phyloP scores from a whole-genome alignment of 768 basidiomycete species.

The Lepiota brunneoincarnata region DNA sequence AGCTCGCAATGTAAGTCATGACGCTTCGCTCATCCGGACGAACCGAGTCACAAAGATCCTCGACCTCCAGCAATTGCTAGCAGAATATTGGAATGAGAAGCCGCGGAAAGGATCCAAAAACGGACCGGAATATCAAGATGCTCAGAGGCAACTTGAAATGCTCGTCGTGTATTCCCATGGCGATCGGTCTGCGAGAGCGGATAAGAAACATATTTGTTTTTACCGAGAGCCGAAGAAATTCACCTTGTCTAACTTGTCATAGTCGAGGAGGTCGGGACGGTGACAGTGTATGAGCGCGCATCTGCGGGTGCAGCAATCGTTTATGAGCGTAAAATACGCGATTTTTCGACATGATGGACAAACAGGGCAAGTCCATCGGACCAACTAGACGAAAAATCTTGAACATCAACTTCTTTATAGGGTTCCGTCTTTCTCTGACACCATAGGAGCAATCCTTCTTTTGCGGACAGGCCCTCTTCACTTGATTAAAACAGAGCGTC shows the following conservation, averaged over 20 bases:
- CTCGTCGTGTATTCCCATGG: constrained; percentile 80
- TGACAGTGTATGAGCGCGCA: constrained; percentile 98
- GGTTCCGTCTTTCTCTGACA: constrained; percentile 94
- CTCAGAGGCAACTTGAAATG: constrained; percentile 85
- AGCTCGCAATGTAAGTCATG: constrained; percentile 98
- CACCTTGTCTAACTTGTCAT: constrained; percentile 82
- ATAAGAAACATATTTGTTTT: neutral
- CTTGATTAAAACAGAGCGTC: constrained; percentile 37
- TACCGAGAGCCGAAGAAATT: constrained; percentile 2
- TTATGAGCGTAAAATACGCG: neutral
- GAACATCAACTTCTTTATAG: constrained; percentile 89
- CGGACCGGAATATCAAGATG: constrained; percentile 88
- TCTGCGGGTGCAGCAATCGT: constrained; percentile 36
- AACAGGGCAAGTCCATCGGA: constrained; percentile 94
- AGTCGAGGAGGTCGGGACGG: constrained; percentile 93
- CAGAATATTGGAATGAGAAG: neutral
- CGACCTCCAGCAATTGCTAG: constrained; percentile 93
- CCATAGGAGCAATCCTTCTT: constrained; percentile 96
- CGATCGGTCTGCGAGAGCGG: constrained; percentile 58
- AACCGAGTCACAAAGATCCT: constrained; percentile 86
- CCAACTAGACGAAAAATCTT: constrained; percentile 93
- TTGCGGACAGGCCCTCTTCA: constrained; percentile 97
- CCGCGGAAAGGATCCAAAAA: constrained; percentile 8
- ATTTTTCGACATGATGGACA: constrained; percentile 28
- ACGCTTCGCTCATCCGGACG: constrained; percentile 94